Evolutionary conservation across 2,329 filamentous ascomycete genomes (phyloP), one percentile per base, ranked within the genome.

Genomic region (Meredithiella fracta): DNA sequence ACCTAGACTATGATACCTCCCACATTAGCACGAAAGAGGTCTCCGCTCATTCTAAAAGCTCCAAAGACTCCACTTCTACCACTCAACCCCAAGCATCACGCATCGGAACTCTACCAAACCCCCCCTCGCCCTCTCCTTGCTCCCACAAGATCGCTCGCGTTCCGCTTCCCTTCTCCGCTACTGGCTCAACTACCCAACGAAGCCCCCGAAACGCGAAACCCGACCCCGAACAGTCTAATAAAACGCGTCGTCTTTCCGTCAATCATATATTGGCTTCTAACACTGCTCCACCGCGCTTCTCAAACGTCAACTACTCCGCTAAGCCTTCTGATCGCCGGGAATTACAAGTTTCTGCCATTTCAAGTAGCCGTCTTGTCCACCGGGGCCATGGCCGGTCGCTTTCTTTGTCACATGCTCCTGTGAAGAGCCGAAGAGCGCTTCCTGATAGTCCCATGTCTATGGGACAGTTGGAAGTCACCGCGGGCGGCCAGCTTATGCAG

Each of bases 391-490:
- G 49, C 7, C 55, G 20, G 29, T 54, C 51, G 9, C 23, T 40
- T 23, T 47, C 44, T 23, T 17, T 23, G 22, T 47, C 56, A 17
- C 55, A 37, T 11, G 29, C 38, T 15, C 20, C n/a, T 14, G 22
- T 29, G 17, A 25, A 17, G 14, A 29, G 40, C 70, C 51, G 51
- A 29, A 58, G 29, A 4, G 17, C 34, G 15, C 37, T 40, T 22
- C 50, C 55, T 9, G 50, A 42, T 29, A 29, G 17, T 8, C 23
- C 31, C 26, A 20, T 34, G 9, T 25, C 73, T 61, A 73, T 75
- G 60, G 72, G 76, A 31, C 76, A 70, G 17, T 58, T 52, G 20
- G 75, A 78, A 62, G 63, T 44, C 2, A 44, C 15, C n/a, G n/a
- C 40, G 8, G 20, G 40, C 17, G 40, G 20, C 20, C 40, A 29